A percentile compares a stretch with the other conserved stretches of the same genome.
Conservation (phyloP, 2,329 filamentous ascomycete species). For the Colletotrichum phormii region DNA sequence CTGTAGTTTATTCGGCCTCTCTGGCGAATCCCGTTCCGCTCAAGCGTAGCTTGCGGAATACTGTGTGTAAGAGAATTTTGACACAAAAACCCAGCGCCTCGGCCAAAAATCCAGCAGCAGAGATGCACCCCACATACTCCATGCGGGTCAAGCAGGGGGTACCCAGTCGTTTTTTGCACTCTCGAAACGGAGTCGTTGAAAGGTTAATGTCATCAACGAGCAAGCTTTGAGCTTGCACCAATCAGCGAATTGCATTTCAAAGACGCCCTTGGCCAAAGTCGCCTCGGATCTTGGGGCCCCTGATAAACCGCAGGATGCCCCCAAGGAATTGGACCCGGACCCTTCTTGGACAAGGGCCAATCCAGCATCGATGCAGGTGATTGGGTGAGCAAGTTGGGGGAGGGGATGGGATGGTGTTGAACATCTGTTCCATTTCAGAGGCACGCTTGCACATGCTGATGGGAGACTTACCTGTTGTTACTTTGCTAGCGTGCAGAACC, state of each 20-base stretch:
- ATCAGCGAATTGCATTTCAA: slow-evolving; percentile 38
- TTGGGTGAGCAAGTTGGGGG: slow-evolving; percentile 26
- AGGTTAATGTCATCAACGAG: slow-evolving; percentile 37
- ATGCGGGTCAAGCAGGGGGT: slow-evolving; percentile 33
- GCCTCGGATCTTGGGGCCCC: slow-evolving; percentile 32
- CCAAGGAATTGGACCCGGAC: slow-evolving; percentile 33
- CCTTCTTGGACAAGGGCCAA: slow-evolving; percentile 28
- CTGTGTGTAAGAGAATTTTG: slow-evolving; percentile 35
- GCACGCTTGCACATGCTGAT: slow-evolving; percentile 30
- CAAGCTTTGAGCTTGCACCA: slow-evolving; percentile 37
- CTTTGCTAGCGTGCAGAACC: background rate
- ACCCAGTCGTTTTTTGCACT: slow-evolving; percentile 26
- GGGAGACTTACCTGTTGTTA: background rate
- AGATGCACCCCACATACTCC: slow-evolving; percentile 35
- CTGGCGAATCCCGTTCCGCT: slow-evolving; percentile 1
- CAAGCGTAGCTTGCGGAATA: slow-evolving; percentile 21
- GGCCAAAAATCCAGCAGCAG: slow-evolving; percentile 32
- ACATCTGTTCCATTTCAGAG: slow-evolving; percentile 17
- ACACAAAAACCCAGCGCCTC: slow-evolving; percentile 29
- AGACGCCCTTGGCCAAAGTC: slow-evolving; percentile 39
- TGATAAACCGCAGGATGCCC: slow-evolving; percentile 24
- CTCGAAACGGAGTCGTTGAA: slow-evolving; percentile 37
- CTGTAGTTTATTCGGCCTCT: background rate
- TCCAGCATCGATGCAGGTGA: slow-evolving; percentile 33
- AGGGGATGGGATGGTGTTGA: slow-evolving; percentile 13